Evolutionary conservation across 108 stramenopile genomes (phyloP).

Genomic region (Cyclotella kingstonii): DNA sequence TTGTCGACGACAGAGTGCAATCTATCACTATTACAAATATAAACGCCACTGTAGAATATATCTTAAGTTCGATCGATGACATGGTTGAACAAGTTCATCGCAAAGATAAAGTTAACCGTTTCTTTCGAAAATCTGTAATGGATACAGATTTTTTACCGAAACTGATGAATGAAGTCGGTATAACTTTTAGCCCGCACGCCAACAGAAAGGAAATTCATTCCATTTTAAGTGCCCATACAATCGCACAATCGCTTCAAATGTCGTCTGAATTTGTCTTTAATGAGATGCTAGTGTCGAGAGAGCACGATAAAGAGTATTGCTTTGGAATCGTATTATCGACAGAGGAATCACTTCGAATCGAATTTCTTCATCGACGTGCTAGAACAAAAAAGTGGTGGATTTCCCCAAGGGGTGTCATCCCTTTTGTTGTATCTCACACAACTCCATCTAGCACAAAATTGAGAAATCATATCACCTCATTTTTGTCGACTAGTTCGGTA

Average conservation of each 20-base stretch:
- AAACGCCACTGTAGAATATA: background rate
- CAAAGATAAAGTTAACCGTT: conserved; percentile 6
- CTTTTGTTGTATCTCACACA: conserved; percentile 57
- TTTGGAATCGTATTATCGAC: conserved; percentile 56
- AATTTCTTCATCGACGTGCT: conserved; percentile 25
- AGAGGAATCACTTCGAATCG: conserved; percentile 43
- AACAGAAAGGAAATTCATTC: conserved; percentile 20
- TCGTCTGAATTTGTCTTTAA: conserved; percentile 7
- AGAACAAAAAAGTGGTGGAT: conserved; percentile 40
- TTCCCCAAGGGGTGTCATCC: conserved; percentile 66
- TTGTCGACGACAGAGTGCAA: too few relatives aligned
- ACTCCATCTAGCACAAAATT: conserved; percentile 39
- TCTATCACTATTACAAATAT: background rate
- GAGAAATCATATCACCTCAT: conserved; percentile 61
- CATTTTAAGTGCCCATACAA: conserved; percentile 14
- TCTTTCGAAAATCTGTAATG: conserved; percentile 20
- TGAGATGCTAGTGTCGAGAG: background rate
- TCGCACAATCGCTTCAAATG: conserved; percentile 18
- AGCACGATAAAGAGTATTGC: conserved; percentile 12
- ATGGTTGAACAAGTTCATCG: conserved; percentile 1
- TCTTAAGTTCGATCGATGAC: conserved; percentile 21
- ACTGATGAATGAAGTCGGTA: conserved; percentile 22
- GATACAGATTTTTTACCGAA: conserved; percentile 23
- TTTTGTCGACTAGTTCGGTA: conserved; percentile 64
- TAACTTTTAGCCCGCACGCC: conserved; percentile 23